Conservation (phyloP, 2,329 filamentous ascomycete genomes). For the Botrytis porri region DNA sequence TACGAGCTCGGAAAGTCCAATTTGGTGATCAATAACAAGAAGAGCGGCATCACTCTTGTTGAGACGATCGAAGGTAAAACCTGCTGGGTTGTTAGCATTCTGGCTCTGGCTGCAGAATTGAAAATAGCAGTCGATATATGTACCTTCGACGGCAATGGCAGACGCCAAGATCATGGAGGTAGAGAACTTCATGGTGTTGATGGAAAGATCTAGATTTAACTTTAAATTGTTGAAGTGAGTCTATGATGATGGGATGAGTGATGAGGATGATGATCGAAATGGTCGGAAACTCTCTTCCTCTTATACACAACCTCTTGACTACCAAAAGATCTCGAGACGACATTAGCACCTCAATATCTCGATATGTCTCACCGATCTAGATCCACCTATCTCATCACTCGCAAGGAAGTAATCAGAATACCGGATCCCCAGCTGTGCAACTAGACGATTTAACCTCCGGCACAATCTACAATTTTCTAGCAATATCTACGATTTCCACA, state of each 20-base stretch:
- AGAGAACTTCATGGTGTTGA: conserved; percentile 33
- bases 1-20: conserved; percentile 56
- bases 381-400: neutral
- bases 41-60: conserved; percentile 46
- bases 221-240: neutral
- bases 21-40: conserved; percentile 58
- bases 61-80: conserved; percentile 37
- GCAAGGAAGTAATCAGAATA: neutral
- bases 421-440: neutral
- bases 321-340: neutral
- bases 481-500: neutral
- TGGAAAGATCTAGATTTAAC: neutral
- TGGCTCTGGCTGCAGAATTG: neutral
- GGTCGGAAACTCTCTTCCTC: neutral
- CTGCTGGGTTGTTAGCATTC: conserved; percentile 12
- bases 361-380: neutral
- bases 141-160: conserved; percentile 26
- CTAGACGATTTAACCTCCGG: neutral
- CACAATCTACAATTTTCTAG: neutral
- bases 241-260: neutral
- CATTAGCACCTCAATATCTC: neutral
- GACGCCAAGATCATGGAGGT: conserved; percentile 21
- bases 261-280: neutral
- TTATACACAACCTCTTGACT: conserved; percentile 2
- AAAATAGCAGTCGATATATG: conserved; percentile 17